A percentile compares a stretch with the other conserved stretches of the same genome.
phyloP scores from a whole-genome alignment of 305 asterid species.

The Solanum aculeatissimum region DNA sequence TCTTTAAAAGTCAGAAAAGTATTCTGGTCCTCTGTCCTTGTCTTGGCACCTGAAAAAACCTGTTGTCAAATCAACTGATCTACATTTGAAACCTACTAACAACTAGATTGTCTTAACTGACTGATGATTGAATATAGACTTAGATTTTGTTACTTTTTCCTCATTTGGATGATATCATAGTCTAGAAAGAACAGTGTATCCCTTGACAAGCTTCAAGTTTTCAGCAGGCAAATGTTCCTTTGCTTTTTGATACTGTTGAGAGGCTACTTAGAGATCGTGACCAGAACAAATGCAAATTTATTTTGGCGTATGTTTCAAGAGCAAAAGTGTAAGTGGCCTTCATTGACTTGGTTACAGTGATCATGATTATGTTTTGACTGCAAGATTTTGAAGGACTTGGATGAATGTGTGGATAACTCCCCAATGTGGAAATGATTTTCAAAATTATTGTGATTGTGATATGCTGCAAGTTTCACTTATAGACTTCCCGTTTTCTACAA shows the following conservation, averaged over 20 bases:
- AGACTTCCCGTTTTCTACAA: background rate
- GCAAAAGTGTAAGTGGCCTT: slow-evolving; percentile 56
- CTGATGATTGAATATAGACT: background rate
- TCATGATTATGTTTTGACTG: background rate
- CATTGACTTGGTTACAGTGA: background rate
- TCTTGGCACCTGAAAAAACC: background rate
- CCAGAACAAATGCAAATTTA: slow-evolving; percentile 54
- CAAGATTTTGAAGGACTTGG: background rate
- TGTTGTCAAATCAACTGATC: background rate
- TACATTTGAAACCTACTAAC: background rate
- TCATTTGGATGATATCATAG: background rate
- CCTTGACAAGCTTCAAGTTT: slow-evolving; percentile 71
- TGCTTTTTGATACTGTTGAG: slow-evolving; percentile 68
- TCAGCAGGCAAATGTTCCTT: slow-evolving; percentile 76
- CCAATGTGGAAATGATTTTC: background rate
- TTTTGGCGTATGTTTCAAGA: slow-evolving; percentile 80
- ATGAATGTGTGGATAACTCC: background rate
- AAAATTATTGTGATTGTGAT: background rate
- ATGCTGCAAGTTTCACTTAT: background rate
- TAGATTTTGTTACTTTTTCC: background rate
- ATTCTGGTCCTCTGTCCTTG: background rate
- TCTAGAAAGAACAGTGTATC: background rate
- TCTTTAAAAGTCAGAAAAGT: background rate
- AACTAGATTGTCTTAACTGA: background rate
- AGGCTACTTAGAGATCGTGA: slow-evolving; percentile 37